Percentiles rank a stretch among this genome's conserved stretches.
phyloP scores from a whole-genome alignment of 2,329 filamentous ascomycete genomes.

The Penicillium verrucosum region DNA sequence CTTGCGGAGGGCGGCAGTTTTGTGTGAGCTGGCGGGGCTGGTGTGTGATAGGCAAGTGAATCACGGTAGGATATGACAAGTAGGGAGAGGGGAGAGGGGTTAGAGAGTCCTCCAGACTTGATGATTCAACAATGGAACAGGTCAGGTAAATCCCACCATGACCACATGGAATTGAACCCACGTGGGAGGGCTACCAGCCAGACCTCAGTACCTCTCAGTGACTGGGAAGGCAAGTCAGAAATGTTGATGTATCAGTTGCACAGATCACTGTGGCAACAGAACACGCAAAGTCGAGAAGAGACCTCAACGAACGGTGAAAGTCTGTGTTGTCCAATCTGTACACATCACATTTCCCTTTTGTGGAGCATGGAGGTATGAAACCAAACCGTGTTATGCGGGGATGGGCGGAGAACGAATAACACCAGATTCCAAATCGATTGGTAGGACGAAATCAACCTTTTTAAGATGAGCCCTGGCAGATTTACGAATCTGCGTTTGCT shows the following conservation, averaged over 20 bases:
- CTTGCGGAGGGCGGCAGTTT: background rate
- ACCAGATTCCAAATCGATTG: background rate
- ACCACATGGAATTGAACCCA: conserved; percentile 5
- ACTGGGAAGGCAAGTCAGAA: background rate
- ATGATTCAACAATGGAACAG: background rate
- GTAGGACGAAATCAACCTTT: background rate
- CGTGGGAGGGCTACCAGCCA: background rate
- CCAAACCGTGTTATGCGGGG: conserved; percentile 2
- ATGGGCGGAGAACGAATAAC: background rate
- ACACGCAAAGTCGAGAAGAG: background rate
- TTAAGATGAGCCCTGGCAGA: background rate
- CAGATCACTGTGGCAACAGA: background rate
- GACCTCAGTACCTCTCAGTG: background rate
- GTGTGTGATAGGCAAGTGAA: background rate
- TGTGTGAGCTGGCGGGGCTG: background rate
- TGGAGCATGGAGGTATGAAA: background rate
- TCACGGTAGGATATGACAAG: background rate
- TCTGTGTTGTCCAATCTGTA: conserved; percentile 1
- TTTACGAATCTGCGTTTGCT: background rate
- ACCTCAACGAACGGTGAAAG: background rate
- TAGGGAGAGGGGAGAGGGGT: background rate
- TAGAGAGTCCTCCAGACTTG: background rate
- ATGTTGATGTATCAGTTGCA: conserved; percentile 3
- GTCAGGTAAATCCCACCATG: background rate
- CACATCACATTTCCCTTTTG: conserved; percentile 1